Evolutionary conservation across 176 grass and related monocot species (phyloP).

Genomic region (Raddia guianensis): DNA sequence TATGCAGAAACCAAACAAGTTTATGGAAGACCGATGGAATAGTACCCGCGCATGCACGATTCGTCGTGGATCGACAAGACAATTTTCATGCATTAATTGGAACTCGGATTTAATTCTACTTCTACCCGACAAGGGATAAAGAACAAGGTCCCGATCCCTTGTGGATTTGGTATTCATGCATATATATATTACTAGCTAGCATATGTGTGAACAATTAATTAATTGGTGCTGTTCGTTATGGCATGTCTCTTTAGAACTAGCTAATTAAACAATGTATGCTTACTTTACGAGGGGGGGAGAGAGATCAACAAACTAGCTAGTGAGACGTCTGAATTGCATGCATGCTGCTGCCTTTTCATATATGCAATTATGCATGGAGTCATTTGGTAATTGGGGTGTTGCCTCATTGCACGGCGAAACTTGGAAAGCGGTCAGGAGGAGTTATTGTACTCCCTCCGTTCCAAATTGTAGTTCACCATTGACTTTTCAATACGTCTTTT

Average conservation of each 20-base stretch:
- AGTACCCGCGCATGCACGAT: neutral
- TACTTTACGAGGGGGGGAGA: too few species aligned
- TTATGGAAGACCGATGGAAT: conserved; percentile 13
- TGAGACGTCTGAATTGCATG: too few species aligned
- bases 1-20: conserved; percentile 7
- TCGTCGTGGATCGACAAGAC: conserved; percentile 6
- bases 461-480: too few species aligned
- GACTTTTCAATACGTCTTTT: too few species aligned
- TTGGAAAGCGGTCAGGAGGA: too few species aligned
- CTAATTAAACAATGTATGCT: neutral
- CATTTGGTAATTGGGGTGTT: too few species aligned
- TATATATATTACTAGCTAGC: neutral
- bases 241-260: neutral
- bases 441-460: too few species aligned
- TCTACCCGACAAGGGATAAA: conserved; percentile 8
- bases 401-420: too few species aligned
- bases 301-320: too few species aligned
- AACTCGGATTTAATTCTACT: neutral
- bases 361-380: too few species aligned
- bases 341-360: too few species aligned
- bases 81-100: neutral
- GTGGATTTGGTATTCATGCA: conserved; percentile 7
- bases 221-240: neutral
- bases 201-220: neutral
- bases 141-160: neutral